Base-by-base conservation (phyloP, 1,284 basidiomycete species). In the Ustilago vetiveriae region DNA sequence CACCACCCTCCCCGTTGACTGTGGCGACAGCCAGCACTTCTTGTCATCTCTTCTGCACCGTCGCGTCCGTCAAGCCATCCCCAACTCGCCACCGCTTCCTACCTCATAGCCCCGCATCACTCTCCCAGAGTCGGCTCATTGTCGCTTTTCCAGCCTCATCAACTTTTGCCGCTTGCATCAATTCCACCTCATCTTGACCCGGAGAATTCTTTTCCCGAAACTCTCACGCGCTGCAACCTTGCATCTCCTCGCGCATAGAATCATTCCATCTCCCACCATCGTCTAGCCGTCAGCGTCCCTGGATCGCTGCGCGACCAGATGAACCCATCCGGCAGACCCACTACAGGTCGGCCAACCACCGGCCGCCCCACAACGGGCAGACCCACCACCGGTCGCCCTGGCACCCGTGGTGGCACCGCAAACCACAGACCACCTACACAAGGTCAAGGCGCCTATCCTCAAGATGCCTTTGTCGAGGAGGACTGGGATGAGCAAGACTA, bases 401-500 rank as follows among this genome's bases (percentile, higher is more conserved):
- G 60, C 14, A 70, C 67, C 13, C 47, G 60, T 5, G 67, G 52
- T 39, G 60, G 67, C 29, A 64, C 67, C 16, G 46, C 60, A 5
- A 36, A 52, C 7, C 48, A 30, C 3, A 16, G 67, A 23, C 67
- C 67, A 17, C 46, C 57, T 16, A 65, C 67, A 39, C 54, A 55
- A 37, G 62, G 50, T 3, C 62, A 65, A 36, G 55, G 51, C 10
- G 65, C 47, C 22, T 57, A 36, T 26, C 1, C 41, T 3, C 41
- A 52, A 11, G 32, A 59, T 16, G 26, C 36, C 4, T 60, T 57
- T 39, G 55, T 73, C 9, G 45, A 72, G 26, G 63, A 73, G 21
- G 67, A 76, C 24, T 66, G 58, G 55, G 66, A 73, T 29, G 76
- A 78, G 17, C 69, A 78, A 13, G 72, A 77, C 22, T 74, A 79